Evolutionary conservation across 805 yeast species (phyloP).

Genomic region (Teunomyces kruisii): DNA sequence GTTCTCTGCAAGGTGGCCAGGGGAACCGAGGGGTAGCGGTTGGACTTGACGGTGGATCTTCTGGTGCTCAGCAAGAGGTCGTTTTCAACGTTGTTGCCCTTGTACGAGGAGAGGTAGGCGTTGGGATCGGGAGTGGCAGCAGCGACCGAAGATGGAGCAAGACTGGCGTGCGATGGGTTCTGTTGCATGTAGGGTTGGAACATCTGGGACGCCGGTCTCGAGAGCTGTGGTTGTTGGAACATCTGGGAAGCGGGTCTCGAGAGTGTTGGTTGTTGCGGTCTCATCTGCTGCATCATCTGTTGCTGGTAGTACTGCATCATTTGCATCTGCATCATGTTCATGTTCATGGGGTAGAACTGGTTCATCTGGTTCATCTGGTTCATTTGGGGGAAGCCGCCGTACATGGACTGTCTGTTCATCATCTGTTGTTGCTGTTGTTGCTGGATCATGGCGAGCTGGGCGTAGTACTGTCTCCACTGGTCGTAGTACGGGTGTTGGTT

Average conservation of each 20-base stretch:
- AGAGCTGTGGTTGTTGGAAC: neutral
- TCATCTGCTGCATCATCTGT: neutral
- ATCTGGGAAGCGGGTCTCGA: neutral
- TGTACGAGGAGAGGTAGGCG: slow-evolving; percentile 6
- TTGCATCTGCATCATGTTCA: slow-evolving; percentile 2
- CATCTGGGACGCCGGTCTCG: neutral
- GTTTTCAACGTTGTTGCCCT: slow-evolving; percentile 3
- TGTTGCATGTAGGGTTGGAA: neutral
- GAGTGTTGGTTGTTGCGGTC: slow-evolving; percentile 6
- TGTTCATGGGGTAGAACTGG: slow-evolving; percentile 5
- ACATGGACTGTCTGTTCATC: slow-evolving; percentile 11
- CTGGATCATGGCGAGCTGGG: slow-evolving; percentile 19
- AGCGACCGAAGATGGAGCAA: neutral
- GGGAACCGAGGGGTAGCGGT: slow-evolving; percentile 39
- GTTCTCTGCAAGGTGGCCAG: slow-evolving; percentile 11
- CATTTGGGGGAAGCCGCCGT: slow-evolving; percentile 8
- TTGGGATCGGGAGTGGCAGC: neutral
- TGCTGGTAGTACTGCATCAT: slow-evolving; percentile 7
- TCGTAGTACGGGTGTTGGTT: slow-evolving; percentile 31
- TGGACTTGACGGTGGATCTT: slow-evolving; percentile 31
- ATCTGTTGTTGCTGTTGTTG: slow-evolving; percentile 17
- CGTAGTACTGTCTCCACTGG: slow-evolving; percentile 41
- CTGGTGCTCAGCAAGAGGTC: slow-evolving; percentile 23
- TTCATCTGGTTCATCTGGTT: slow-evolving; percentile 12
- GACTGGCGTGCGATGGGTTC: neutral